Conservation (phyloP, 2,329 filamentous ascomycete genomes). For the Nigrospora osmanthi region DNA sequence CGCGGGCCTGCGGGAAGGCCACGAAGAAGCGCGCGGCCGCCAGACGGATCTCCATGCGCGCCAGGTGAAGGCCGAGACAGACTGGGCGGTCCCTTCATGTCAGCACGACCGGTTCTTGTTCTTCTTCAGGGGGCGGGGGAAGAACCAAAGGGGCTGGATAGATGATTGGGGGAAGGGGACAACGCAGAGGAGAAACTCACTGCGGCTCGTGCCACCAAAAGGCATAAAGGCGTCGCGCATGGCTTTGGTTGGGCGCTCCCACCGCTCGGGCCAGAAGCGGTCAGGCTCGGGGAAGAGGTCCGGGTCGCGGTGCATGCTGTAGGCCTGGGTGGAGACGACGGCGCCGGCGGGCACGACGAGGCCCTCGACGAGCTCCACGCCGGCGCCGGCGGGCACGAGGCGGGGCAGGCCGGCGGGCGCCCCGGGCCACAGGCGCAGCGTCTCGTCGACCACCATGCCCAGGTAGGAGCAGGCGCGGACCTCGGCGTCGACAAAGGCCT, state of each 20-base stretch:
- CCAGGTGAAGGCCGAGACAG: too few relatives aligned
- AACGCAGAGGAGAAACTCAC: too few relatives aligned
- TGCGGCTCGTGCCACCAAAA: conserved; percentile 18
- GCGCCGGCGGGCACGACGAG: conserved; percentile 24
- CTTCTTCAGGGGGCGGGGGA: too few relatives aligned
- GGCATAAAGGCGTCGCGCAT: conserved; percentile 20
- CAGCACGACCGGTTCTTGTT: too few relatives aligned
- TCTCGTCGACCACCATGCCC: conserved; percentile 19
- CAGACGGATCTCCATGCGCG: too few relatives aligned
- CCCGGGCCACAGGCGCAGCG: conserved; percentile 23
- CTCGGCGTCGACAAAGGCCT: conserved; percentile 17
- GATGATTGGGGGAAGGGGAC: too few relatives aligned
- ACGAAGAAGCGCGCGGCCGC: too few relatives aligned
- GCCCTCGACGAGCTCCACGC: conserved; percentile 15
- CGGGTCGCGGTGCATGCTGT: conserved; percentile 29
- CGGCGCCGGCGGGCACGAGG: conserved; percentile 21
- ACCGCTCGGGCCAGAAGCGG: conserved; percentile 12
- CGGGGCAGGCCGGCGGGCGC: conserved; percentile 24
- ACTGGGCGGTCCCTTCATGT: too few relatives aligned
- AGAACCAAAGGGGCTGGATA: too few relatives aligned
- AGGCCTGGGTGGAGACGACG: conserved; percentile 26
- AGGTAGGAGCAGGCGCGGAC: conserved; percentile 24
- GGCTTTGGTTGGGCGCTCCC: conserved; percentile 12
- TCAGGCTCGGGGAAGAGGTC: conserved; percentile 27
- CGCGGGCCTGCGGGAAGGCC: too few relatives aligned